A percentile compares a stretch with the other conserved stretches of the same genome.
phyloP scores from a whole-genome alignment of 495 filamentous ascomycete species.

The Darksidea phi region DNA sequence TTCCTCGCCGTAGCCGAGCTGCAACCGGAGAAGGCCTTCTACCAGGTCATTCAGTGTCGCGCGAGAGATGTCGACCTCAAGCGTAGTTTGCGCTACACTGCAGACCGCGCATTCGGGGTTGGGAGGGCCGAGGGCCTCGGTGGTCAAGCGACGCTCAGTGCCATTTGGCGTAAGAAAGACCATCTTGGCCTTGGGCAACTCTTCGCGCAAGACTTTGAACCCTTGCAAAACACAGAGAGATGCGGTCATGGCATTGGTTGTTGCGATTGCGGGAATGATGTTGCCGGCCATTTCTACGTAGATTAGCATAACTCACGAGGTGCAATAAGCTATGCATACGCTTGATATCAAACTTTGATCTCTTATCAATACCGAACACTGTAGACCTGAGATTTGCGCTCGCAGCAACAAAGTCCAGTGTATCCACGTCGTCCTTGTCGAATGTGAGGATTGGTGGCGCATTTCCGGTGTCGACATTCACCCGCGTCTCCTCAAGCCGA shows the following conservation, averaged over 20 bases:
- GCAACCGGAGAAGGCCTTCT: constrained; percentile 62
- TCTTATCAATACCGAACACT: constrained; percentile 80
- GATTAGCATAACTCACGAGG: constrained; percentile 8
- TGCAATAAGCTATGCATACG: constrained; percentile 47
- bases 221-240: constrained; percentile 89
- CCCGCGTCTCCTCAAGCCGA: constrained; percentile 62
- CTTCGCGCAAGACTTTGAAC: constrained; percentile 81
- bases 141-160: constrained; percentile 68
- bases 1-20: constrained; percentile 81
- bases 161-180: constrained; percentile 72
- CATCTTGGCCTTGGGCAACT: constrained; percentile 57
- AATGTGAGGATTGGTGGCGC: constrained; percentile 70
- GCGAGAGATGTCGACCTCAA: constrained; percentile 66
- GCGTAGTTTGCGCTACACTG: constrained; percentile 63
- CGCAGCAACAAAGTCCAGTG: constrained; percentile 89
- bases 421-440: constrained; percentile 97
- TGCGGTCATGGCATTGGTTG: constrained; percentile 95
- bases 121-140: constrained; percentile 70
- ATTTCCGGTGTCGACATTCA: constrained; percentile 49
- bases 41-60: constrained; percentile 84
- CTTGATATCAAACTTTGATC: constrained; percentile 95
- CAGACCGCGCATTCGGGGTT: constrained; percentile 82
- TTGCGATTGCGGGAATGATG: constrained; percentile 98
- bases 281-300: constrained; percentile 88
- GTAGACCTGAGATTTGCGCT: constrained; percentile 83